Conservation (phyloP, 2,329 filamentous ascomycete genomes). For the Monilinia polystroma region DNA sequence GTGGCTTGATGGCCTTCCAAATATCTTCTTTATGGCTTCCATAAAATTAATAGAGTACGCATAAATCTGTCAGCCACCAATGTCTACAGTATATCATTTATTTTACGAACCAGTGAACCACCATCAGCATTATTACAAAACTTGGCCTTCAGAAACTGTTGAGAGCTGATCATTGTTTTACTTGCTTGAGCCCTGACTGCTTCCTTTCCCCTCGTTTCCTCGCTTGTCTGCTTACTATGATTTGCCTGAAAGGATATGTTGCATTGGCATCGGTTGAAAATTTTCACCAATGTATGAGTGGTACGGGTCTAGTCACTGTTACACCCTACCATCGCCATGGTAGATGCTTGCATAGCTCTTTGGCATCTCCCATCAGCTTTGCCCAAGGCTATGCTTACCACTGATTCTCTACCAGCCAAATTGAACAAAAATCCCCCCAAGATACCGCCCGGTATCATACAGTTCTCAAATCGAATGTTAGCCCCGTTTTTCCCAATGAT, state of each 20-base stretch:
- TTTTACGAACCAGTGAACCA: not conserved
- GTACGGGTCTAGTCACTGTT: conserved; percentile 10
- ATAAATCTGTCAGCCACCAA: conserved; percentile 1
- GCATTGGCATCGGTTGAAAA: conserved; percentile 13
- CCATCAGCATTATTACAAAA: not conserved
- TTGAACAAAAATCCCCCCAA: conserved; percentile 3
- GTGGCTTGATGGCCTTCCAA: conserved; percentile 1
- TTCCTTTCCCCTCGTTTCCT: not conserved
- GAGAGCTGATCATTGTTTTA: not conserved
- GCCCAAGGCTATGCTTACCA: not conserved
- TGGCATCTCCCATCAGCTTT: not conserved
- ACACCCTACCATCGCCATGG: conserved; percentile 22
- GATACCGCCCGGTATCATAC: not conserved
- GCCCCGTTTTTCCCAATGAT: conserved; percentile 1
- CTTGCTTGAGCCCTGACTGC: not conserved
- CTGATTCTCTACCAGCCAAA: not conserved
- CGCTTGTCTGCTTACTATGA: conserved; percentile 8
- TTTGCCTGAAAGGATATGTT: conserved; percentile 12
- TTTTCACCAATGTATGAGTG: conserved; percentile 11
- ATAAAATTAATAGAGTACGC: conserved; percentile 7
- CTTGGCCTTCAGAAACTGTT: conserved; percentile 3
- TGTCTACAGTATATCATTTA: not conserved
- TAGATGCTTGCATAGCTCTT: conserved; percentile 20
- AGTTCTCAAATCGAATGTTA: not conserved
- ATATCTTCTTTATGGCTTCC: conserved; percentile 14